These are phyloP conservation scores for Millerozyma miso DNA, from an alignment of 805 yeast genomes.

Conservation along the genomic window DNA sequence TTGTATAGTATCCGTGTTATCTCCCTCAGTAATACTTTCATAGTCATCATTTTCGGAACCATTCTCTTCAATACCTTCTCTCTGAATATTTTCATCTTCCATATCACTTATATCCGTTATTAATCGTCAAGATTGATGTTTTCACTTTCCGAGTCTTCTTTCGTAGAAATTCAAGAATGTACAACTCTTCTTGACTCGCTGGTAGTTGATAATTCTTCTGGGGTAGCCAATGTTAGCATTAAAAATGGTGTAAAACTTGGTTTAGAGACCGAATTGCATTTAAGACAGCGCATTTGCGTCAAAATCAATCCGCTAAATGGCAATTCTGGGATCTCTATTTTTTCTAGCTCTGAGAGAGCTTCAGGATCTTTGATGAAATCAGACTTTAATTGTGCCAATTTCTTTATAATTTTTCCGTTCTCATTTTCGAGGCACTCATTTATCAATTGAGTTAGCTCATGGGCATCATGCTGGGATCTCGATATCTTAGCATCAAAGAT, in stretches of 20 bases:
- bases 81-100: slow-evolving; percentile 31
- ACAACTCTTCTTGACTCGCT: slow-evolving; percentile 52
- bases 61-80: slow-evolving; percentile 34
- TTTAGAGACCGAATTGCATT: slow-evolving; percentile 60
- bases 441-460: slow-evolving; percentile 79
- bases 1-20: slow-evolving; percentile 9
- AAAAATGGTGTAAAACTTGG: slow-evolving; percentile 57
- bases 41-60: slow-evolving; percentile 26
- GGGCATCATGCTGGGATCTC: slow-evolving; percentile 87
- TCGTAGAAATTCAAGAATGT: too few relatives aligned
- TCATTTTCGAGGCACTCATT: slow-evolving; percentile 77
- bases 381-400: slow-evolving; percentile 17
- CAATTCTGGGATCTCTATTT: slow-evolving; percentile 48
- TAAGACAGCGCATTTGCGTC: slow-evolving; percentile 65
- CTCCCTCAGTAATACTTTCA: slow-evolving; percentile 10
- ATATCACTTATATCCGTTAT: slow-evolving; percentile 28
- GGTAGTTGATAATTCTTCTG: slow-evolving; percentile 45
- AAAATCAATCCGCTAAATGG: slow-evolving; percentile 70
- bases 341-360: slow-evolving; percentile 6
- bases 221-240: slow-evolving; percentile 73
- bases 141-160: slow-evolving; percentile 11
- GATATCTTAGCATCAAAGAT: slow-evolving; percentile 73
- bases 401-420: slow-evolving; percentile 38
- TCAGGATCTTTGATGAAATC: slow-evolving; percentile 2
- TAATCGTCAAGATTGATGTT: slow-evolving; percentile 17